Evolutionary conservation across 1,139 yeast genomes (phyloP).

Genomic region (Hansenula sp.): DNA sequence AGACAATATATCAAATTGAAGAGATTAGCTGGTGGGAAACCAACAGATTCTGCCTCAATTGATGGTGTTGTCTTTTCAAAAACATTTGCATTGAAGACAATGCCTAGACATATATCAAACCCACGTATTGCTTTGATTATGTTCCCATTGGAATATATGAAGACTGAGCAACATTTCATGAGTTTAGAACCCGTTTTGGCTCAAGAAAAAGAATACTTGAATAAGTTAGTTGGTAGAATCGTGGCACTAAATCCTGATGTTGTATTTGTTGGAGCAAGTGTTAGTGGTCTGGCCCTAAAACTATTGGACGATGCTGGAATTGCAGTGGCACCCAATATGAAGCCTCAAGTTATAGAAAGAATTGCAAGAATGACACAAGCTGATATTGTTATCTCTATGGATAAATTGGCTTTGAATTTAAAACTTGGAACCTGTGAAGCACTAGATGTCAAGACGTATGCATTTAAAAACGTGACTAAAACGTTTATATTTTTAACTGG

Average conservation of each 20-base stretch:
- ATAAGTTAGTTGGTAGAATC: conserved; percentile 76
- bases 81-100: conserved; percentile 72
- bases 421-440: conserved; percentile 67
- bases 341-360: conserved; percentile 78
- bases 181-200: conserved; percentile 81
- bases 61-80: conserved; percentile 87
- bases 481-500: conserved; percentile 78
- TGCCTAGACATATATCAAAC: conserved; percentile 58
- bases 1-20: conserved; percentile 86
- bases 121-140: conserved; percentile 82
- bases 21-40: conserved; percentile 70
- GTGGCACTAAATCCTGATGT: conserved; percentile 75
- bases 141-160: conserved; percentile 85
- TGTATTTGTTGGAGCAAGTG: conserved; percentile 73
- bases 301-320: conserved; percentile 70
- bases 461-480: conserved; percentile 51
- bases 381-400: conserved; percentile 69
- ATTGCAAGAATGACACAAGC: conserved; percentile 79
- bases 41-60: conserved; percentile 55
- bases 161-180: conserved; percentile 66
- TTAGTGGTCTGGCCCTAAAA: conserved; percentile 78
- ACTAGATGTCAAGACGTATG: conserved; percentile 67
- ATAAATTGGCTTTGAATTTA: conserved; percentile 54
- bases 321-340: conserved; percentile 74
- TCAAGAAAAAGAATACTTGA: conserved; percentile 82